Base-by-base conservation (phyloP, 352 stramenopile species). In the Globisporangium orthogonon region DNA sequence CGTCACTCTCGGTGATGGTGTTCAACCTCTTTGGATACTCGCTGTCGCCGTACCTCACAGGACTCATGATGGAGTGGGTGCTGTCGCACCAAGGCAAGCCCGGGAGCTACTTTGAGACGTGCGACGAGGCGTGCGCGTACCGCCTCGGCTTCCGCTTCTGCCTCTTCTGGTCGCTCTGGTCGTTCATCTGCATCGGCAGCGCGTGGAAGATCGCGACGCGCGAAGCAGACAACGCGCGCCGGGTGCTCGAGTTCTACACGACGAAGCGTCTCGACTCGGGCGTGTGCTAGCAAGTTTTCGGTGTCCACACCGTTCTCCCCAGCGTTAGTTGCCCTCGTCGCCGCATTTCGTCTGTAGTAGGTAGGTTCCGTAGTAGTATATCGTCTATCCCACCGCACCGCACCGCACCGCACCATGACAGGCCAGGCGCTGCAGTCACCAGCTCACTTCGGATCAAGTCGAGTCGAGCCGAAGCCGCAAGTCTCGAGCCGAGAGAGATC, bases 21-120 rank as follows among this genome's bases (percentile, higher is more conserved):
- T 94, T 91, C 62, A 94, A 91, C 56, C 64, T 94, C 11, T 77
- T 89, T 31, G 83, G 83, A 29, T 94, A 91, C 60, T 75, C 81
- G 46, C 72, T 90, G 30, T 90, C 82, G 30, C 82, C 80, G 9
- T 89, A 88, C 61, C 64, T 91, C 43, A 91, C 81, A 23, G 82
- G 82, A 0, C 56, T 89, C 14, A 85, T 89, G 58, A 91, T 91
- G 83, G 79, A 90, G 60, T 88, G 73, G 71, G 78, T 89, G 50
- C 76, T 87, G 39, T 74, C 67, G 9, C 67, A 94, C 43, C 72
- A 87, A 29, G 73, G 74, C 30, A 63, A 84, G 37, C 56, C 67
- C 0, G 68, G 74, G 39, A 86, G 70, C 52, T 91, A 91, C 67
- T 89, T 89, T 50, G 72, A 86, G 50, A 63, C 54, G 41, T 93